Evolutionary conservation across 306 rosid genomes (phyloP).

Genomic region (Hylodesmum podocarpum): DNA sequence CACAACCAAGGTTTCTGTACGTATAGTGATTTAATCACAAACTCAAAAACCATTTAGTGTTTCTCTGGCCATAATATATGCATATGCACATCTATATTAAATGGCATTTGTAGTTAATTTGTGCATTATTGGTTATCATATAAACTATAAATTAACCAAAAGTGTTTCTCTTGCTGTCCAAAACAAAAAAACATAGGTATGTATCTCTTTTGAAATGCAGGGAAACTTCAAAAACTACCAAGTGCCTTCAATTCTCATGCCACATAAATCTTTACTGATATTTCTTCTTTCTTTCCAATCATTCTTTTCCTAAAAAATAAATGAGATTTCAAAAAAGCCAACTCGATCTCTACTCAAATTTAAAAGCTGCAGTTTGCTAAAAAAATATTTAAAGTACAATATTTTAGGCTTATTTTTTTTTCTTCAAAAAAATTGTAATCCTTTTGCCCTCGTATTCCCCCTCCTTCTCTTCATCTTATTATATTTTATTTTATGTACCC

Average conservation of each 20-base stretch:
- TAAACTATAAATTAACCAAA: conserved; percentile 19
- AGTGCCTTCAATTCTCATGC: conserved; percentile 61
- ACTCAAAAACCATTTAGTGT: background rate
- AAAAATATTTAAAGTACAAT: conserved; percentile 30
- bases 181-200: no score
- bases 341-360: conserved; percentile 19
- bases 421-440: background rate
- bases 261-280: conserved; percentile 36
- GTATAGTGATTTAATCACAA: background rate
- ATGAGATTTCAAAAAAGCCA: conserved; percentile 47
- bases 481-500: background rate
- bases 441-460: conserved; percentile 12
- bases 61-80: background rate
- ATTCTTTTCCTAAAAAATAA: conserved; percentile 31
- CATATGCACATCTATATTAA: background rate
- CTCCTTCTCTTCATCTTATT: background rate
- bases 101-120: background rate
- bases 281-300: conserved; percentile 10
- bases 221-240: conserved; percentile 8
- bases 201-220: conserved; percentile 24
- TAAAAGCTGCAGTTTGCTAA: conserved; percentile 41
- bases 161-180: no score
- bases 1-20: background rate
- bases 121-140: conserved; percentile 17
- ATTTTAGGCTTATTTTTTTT: conserved; percentile 21